A percentile compares a stretch with the other conserved stretches of the same genome.
phyloP scores from a whole-genome alignment of 257 asterid genomes.

The Forsythia viridissima region DNA sequence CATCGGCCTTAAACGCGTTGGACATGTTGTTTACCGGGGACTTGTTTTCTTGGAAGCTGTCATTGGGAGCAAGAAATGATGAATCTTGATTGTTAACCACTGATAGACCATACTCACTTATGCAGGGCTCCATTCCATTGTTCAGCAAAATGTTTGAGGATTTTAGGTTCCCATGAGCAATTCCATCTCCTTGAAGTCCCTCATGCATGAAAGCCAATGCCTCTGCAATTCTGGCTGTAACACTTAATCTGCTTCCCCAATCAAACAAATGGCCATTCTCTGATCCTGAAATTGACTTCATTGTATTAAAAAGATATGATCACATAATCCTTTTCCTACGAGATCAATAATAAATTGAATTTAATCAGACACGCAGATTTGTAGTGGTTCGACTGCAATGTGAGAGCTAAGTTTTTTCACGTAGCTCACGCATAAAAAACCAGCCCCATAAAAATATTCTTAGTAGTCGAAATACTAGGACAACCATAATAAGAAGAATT shows the following conservation, averaged over 20 bases:
- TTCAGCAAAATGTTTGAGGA: conserved; percentile 66
- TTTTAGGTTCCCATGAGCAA: conserved; percentile 72
- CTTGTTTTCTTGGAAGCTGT: conserved; percentile 24
- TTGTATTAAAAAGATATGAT: not conserved
- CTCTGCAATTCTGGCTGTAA: conserved; percentile 48
- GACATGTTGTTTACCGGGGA: not conserved
- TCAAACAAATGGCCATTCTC: conserved; percentile 34
- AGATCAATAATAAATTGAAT: too few relatives aligned
- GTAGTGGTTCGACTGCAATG: too few relatives aligned
- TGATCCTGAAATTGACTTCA: conserved; percentile 43
- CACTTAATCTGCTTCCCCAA: conserved; percentile 59
- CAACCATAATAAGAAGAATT: too few relatives aligned
- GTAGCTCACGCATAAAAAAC: not conserved
- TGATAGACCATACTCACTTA: conserved; percentile 71
- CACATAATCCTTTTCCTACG: too few relatives aligned
- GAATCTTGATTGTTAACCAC: conserved; percentile 32
- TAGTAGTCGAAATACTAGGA: too few relatives aligned
- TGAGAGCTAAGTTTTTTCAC: not conserved
- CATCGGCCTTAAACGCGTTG: conserved; percentile 40
- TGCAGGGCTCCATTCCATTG: conserved; percentile 53
- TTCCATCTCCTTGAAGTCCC: conserved; percentile 46
- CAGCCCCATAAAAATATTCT: not conserved
- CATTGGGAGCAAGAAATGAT: conserved; percentile 20
- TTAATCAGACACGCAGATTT: too few relatives aligned
- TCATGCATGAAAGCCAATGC: conserved; percentile 69